Evolutionary conservation across 2,329 filamentous ascomycete genomes (phyloP).

Genomic region (Aspergillus japonicus): DNA sequence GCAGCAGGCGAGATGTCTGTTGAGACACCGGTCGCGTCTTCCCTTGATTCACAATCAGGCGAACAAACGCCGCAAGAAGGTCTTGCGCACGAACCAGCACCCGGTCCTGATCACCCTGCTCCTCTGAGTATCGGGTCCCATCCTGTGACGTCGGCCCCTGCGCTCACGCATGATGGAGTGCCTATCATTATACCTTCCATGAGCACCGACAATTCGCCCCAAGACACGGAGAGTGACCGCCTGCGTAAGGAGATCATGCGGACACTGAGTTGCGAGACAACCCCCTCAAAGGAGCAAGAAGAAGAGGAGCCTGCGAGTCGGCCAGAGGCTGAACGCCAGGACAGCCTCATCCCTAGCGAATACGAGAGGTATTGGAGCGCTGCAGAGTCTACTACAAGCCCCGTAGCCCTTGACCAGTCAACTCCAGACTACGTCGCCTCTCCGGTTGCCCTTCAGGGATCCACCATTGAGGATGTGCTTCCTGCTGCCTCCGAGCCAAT

Average conservation of each 20-base stretch:
- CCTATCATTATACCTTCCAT: constrained; percentile 35
- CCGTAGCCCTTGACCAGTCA: constrained; percentile 19
- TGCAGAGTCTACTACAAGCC: constrained; percentile 21
- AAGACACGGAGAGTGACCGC: constrained; percentile 45
- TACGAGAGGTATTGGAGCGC: constrained; percentile 40
- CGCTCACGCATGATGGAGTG: constrained; percentile 20
- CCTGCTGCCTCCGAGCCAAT: background rate
- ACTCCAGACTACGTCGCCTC: constrained; percentile 11
- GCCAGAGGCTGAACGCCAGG: constrained; percentile 23
- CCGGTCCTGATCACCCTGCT: constrained; percentile 28
- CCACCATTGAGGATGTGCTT: background rate
- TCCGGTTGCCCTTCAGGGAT: constrained; percentile 8
- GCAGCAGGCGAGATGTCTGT: constrained; percentile 47
- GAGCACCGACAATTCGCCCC: constrained; percentile 36
- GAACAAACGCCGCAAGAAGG: constrained; percentile 6
- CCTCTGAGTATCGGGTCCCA: constrained; percentile 33
- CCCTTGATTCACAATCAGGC: constrained; percentile 9
- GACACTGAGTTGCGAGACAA: constrained; percentile 43
- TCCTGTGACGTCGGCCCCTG: constrained; percentile 15
- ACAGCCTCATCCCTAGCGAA: constrained; percentile 36
- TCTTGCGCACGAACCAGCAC: constrained; percentile 10
- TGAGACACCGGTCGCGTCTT: constrained; percentile 34
- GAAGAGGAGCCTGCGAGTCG: constrained; percentile 8
- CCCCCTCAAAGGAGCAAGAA: constrained; percentile 31
- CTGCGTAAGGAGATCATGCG: constrained; percentile 50